Evolutionary conservation across 208 protist genomes (phyloP), one percentile per base, ranked within the genome.

Genomic region (Phytomonas sp.): DNA sequence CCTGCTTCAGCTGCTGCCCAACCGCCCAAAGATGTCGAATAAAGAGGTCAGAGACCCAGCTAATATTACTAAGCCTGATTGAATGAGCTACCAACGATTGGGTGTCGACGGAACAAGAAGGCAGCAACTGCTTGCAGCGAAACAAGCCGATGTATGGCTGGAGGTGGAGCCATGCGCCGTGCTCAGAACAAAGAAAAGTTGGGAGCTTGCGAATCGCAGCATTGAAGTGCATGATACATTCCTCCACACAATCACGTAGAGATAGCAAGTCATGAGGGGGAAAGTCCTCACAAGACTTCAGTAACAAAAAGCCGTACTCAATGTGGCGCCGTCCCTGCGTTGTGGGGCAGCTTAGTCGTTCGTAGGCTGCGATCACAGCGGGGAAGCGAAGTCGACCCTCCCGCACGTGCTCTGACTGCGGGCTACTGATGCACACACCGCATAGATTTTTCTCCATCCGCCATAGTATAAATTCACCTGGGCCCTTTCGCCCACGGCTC

Each of bases 121-220:
- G 85, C 36, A 93, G 76, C 60, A 91, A 60, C 75, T 85, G 79
- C 67, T 91, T 91, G 68, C 88, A 93, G 23, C 76, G 77, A 33
- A 93, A 68, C 29, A 93, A 72, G 8, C 88, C 88, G 26, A 87
- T 88, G 71, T 91, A 91, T 20, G 88, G 88, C 69, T 91, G 82
- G 20, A 91, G 72, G 59, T 93, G 83, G 29, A 93, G 75, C 88
- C 88, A 93, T 29, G 83, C 79, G 33, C 88, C 88, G 70, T 89
- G 83, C 59, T 93, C 88, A 75, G 83, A 91, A 26, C 81, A 73
- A 53, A 93, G 77, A 59, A 88, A 91, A 33, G 37, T 62, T n/a
- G 88, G 88, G 60, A 91, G 74, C 32, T 81, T 76, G n/a, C 34
- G 67, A 67, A 91, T 84, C n/a, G 88, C 84, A n/a, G 62, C 80